phyloP scores from a whole-genome alignment of 805 yeast genomes.

The Candida ovalis region DNA sequence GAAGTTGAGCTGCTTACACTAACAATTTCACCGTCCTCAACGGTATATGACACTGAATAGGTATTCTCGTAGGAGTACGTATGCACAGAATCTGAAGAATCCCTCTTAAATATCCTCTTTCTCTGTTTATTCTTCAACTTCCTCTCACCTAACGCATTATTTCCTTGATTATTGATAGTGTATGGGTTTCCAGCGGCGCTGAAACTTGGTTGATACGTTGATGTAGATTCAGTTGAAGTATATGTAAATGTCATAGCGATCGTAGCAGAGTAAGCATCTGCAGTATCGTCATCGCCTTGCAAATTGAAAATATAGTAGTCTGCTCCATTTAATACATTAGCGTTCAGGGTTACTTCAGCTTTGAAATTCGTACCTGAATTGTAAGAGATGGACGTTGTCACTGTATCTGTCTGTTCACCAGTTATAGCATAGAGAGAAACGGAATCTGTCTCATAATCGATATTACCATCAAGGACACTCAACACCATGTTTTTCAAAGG shows the following conservation, averaged over 20 bases:
- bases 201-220: neutral
- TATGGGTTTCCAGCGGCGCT: neutral
- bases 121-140: neutral
- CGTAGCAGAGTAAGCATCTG: neutral
- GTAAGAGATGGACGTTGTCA: neutral
- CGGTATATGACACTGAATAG: neutral
- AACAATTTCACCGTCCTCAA: too few relatives aligned
- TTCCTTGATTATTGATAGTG: neutral
- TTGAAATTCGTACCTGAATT: neutral
- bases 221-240: neutral
- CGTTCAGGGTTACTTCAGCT: neutral
- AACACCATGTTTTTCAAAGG: neutral
- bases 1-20: too few relatives aligned
- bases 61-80: neutral
- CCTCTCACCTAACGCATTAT: neutral
- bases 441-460: neutral
- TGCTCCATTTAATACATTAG: neutral
- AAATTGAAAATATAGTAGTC: neutral
- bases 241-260: neutral
- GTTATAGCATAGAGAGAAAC: neutral
- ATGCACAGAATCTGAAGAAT: neutral
- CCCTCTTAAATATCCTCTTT: neutral
- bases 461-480: neutral
- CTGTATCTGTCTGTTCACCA: neutral
- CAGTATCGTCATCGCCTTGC: neutral